These are phyloP conservation scores for Colletotrichum sojae DNA, from an alignment of 2,329 filamentous ascomycete genomes.

Conservation along the genomic window DNA sequence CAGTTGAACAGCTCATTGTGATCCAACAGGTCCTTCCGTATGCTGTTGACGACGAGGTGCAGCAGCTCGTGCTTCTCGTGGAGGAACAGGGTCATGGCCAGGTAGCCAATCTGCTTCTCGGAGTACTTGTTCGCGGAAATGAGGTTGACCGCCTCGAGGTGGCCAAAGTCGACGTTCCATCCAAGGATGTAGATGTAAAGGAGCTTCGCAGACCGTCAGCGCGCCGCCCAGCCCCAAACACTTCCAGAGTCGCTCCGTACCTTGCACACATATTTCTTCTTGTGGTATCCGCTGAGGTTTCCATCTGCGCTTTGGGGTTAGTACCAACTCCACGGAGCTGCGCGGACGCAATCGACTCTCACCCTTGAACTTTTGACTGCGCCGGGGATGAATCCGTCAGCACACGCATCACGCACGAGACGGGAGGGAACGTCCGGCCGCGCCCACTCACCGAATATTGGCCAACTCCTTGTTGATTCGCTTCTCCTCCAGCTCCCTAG, in stretches of 20 bases:
- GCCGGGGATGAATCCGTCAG: conserved; percentile 18
- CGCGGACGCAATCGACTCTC: conserved; percentile 45
- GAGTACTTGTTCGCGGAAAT: conserved; percentile 98
- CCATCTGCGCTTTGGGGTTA: conserved; percentile 72
- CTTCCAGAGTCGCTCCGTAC: conserved; percentile 53
- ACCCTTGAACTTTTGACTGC: conserved; percentile 93
- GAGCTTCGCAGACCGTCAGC: conserved; percentile 66
- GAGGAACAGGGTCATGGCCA: conserved; percentile 96
- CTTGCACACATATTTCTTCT: conserved; percentile 99
- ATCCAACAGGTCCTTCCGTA: conserved; percentile 94
- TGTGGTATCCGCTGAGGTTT: conserved; percentile 94
- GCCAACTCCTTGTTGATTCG: conserved; percentile 99
- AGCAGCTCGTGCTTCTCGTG: conserved; percentile 97
- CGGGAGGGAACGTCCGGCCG: conserved; percentile 35
- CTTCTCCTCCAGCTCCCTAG: conserved; percentile 97
- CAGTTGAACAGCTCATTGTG: conserved; percentile 99
- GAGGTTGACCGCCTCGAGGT: conserved; percentile 97
- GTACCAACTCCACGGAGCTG: conserved; percentile 32
- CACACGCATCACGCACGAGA: conserved; percentile 41
- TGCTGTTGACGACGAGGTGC: conserved; percentile 97
- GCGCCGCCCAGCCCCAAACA: conserved; percentile 17
- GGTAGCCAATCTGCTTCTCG: conserved; percentile 98
- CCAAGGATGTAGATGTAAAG: conserved; percentile 99
- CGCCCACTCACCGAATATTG: conserved; percentile 83
- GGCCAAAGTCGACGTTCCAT: conserved; percentile 99